These are phyloP conservation scores for Coemansia sp. DNA, from an alignment of 192 early-diverging fungal species.

Conservation along the genomic window DNA sequence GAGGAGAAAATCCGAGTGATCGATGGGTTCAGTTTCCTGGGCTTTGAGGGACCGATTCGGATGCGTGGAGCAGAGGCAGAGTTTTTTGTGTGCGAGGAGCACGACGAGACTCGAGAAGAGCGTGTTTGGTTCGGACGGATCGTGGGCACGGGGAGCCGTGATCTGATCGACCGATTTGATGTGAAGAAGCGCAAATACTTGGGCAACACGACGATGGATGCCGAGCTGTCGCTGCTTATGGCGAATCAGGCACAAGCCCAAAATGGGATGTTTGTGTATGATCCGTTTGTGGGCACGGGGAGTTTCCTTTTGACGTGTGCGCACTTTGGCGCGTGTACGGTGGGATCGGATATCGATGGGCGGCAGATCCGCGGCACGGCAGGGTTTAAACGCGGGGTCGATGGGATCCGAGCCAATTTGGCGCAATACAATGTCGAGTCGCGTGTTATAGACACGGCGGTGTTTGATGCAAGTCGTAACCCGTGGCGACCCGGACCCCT, in stretches of 20 bases:
- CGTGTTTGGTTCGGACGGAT: constrained; percentile 67
- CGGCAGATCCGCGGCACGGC: constrained; percentile 91
- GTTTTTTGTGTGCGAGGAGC: constrained; percentile 79
- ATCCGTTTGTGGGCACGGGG: constrained; percentile 97
- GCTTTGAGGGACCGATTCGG: constrained; percentile 74
- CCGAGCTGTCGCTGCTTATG: constrained; percentile 95
- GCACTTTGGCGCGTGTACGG: constrained; percentile 87
- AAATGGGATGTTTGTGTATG: constrained; percentile 75
- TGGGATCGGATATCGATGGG: constrained; percentile 97
- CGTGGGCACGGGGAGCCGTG: constrained; percentile 66
- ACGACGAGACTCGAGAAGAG: constrained; percentile 55
- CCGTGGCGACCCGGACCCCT: constrained; percentile 68
- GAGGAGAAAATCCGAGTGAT: constrained; percentile 78
- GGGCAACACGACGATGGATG: constrained; percentile 98
- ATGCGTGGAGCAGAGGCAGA: constrained; percentile 75
- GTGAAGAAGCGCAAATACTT: constrained; percentile 94
- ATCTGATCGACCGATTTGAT: constrained; percentile 78
- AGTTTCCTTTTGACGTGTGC: constrained; percentile 91
- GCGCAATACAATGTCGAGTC: constrained; percentile 76
- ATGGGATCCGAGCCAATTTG: constrained; percentile 74
- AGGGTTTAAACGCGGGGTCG: constrained; percentile 31
- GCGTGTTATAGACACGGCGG: constrained; percentile 77
- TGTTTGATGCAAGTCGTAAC: constrained; percentile 84
- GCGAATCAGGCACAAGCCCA: constrained; percentile 87
- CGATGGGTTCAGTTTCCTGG: constrained; percentile 82